phyloP scores from a whole-genome alignment of 176 grass and related monocot genomes.

The Triticum timopheevii region DNA sequence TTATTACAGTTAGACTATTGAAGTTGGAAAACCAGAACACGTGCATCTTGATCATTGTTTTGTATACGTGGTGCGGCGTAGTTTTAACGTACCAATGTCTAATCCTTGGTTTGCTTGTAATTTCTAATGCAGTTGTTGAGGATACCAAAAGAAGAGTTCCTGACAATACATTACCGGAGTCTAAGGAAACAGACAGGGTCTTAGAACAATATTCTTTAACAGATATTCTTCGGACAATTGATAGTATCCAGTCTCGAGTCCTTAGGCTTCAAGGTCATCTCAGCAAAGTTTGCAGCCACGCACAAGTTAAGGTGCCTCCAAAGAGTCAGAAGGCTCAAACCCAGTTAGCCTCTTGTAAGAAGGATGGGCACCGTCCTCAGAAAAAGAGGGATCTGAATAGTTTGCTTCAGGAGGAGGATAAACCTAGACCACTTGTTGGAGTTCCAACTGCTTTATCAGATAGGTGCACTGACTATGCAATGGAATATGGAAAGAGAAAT shows the following conservation, averaged over 20 bases:
- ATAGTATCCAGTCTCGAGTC: conserved; percentile 53
- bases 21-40: background rate
- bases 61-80: background rate
- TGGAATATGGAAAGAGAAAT: background rate
- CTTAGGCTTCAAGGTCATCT: conserved; percentile 47
- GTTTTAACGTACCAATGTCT: background rate
- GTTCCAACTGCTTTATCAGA: background rate
- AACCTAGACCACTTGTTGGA: background rate
- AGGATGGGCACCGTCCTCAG: background rate
- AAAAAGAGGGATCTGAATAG: conserved; percentile 26
- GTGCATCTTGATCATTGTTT: background rate
- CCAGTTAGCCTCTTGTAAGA: conserved; percentile 4
- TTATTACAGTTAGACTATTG: background rate
- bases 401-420: conserved; percentile 31
- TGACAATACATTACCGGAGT: conserved; percentile 44
- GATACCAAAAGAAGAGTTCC: conserved; percentile 37
- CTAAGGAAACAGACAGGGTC: conserved; percentile 21
- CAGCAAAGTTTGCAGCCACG: conserved; percentile 17
- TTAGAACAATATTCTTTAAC: conserved; percentile 51
- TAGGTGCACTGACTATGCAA: background rate
- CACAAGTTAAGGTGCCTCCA: conserved; percentile 24
- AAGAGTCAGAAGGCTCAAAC: conserved; percentile 22
- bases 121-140: conserved; percentile 45
- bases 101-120: background rate
- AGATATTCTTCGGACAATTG: conserved; percentile 68